Evolutionary conservation across 345 rosid genomes (phyloP), one percentile per base, ranked within the genome.

Genomic region (Salix purpurea): DNA sequence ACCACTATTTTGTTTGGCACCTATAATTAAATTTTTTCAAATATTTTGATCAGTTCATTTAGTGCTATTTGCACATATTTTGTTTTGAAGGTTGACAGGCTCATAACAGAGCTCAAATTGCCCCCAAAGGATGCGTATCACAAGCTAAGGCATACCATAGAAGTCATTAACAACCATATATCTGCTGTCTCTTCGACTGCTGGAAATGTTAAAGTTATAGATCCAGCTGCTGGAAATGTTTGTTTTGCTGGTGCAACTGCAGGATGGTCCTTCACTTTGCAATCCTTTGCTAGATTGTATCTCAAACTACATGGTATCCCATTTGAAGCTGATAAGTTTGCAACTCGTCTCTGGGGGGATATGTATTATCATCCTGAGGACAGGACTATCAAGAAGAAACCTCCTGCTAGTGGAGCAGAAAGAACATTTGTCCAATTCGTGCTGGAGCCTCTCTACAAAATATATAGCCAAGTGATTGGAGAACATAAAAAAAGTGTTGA

Each of bases 81-180:
- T 67, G 65, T 58, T 74, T 72, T 66, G 73, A 77, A 96, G 99
- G 99, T 96, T 86, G 99, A 96, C 86, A 87, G 94, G 81, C 86
- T 96, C 80, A 96, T 96, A 79, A 90, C 99, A 64, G 98, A 92
- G 83, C 97, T 96, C 77, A 93, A 96, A 78, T 80, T 96, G 81
- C 99, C 99, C 8, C 99, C 99, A 72, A 93, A 88, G 86, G 99
- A 96, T 87, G 98, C 99, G 74, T 96, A 96, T 79, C 91, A 92
- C 78, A 96, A 96, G 91, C 82, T 93, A 76, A 92, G 99, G 81
- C 98, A 93, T 84, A 93, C 98, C 48, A 77, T 96, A 76, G 99
- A 96, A 81, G 94, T 96, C 79, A 90, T 96, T 30, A 93, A 96
- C 75, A 92, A 86, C 86, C 97, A 96, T 82, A 96, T 96, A 76